Base-by-base conservation (phyloP, 352 stramenopile species). In the Pythium phragmiticola region DNA sequence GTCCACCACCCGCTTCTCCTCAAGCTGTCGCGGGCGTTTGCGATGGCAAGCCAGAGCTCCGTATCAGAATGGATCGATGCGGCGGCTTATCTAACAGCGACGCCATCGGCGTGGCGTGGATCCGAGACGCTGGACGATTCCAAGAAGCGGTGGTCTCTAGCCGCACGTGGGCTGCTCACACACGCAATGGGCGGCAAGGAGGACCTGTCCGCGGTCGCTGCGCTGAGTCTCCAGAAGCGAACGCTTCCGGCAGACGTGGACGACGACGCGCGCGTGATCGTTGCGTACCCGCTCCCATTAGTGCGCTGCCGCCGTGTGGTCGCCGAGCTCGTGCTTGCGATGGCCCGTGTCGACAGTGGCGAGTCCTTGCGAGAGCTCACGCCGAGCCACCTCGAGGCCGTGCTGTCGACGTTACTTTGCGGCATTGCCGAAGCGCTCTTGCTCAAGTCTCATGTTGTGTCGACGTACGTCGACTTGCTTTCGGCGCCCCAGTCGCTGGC, bases 111-210 rank as follows among this genome's bases (percentile, higher is more conserved):
- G 17, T 70, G 64, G 39, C 17, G 21, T 43, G 68, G 61, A 7
- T 58, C 67, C 28, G 57, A 60, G 0, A 64, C 68, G 11, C 73
- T 88, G n/a, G 57, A 75, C 52, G 68, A 69, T n/a, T 65, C 64
- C n/a, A 73, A 66, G 39, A 65, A 62, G 46, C 51, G 55, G 7
- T 92, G 84, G 84, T 80, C 78, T 21, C 73, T 74, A 6, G 64
- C 83, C 0, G 74, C 70, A 19, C 76, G 75, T 50, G 70, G 76
- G 52, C 36, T 87, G 16, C 68, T 94, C 28, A 81, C 65, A 9
- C 75, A 91, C 62, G 76, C 75, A 0, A 68, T 94, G 46, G 69
- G 76, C 0, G 85, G 80, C 17, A 94, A 91, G 63, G 61, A 73
- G 19, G 81, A 88, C n/a, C 58, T 68, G 30, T 74, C 80, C 2